A percentile compares a stretch with the other conserved stretches of the same genome.
These are phyloP conservation scores for Pezicula neosporulosa DNA, from an alignment of 2,329 filamentous ascomycete species.

Conservation along the genomic window DNA sequence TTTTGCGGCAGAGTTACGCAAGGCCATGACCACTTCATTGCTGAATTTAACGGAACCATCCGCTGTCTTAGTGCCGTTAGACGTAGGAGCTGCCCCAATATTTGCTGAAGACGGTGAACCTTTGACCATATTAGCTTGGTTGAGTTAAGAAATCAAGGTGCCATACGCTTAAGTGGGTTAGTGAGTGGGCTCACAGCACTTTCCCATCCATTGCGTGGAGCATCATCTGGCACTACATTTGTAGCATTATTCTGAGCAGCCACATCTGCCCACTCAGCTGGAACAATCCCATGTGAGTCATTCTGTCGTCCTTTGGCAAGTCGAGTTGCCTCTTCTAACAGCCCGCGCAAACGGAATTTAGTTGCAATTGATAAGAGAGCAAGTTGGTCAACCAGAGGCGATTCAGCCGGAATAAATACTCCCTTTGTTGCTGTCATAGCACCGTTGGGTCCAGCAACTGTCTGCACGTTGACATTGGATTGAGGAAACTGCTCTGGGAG, in stretches of 20 bases:
- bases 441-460: constrained; percentile 59
- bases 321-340: constrained; percentile 74
- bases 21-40: constrained; percentile 40
- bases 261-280: constrained; percentile 71
- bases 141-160: constrained; percentile 13
- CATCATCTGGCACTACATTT: constrained; percentile 23
- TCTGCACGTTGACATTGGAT: constrained; percentile 45
- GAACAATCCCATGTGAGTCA: constrained; percentile 76
- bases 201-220: constrained; percentile 34
- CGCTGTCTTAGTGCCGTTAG: constrained; percentile 47
- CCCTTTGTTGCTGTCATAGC: constrained; percentile 60
- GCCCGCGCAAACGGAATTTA: constrained; percentile 70
- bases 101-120: constrained; percentile 29
- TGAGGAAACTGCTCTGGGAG: constrained; percentile 23
- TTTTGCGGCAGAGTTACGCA: constrained; percentile 60
- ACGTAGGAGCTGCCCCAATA: constrained; percentile 40
- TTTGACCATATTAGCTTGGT: constrained; percentile 29
- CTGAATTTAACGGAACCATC: constrained; percentile 34
- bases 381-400: constrained; percentile 76
- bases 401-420: constrained; percentile 71
- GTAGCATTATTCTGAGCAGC: constrained; percentile 47
- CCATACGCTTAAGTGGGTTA: constrained; percentile 59
- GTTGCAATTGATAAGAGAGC: constrained; percentile 79
- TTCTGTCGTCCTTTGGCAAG: constrained; percentile 70
- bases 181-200: constrained; percentile 50